Base-by-base conservation (phyloP, 805 yeast species). In the Candida insectalens region DNA sequence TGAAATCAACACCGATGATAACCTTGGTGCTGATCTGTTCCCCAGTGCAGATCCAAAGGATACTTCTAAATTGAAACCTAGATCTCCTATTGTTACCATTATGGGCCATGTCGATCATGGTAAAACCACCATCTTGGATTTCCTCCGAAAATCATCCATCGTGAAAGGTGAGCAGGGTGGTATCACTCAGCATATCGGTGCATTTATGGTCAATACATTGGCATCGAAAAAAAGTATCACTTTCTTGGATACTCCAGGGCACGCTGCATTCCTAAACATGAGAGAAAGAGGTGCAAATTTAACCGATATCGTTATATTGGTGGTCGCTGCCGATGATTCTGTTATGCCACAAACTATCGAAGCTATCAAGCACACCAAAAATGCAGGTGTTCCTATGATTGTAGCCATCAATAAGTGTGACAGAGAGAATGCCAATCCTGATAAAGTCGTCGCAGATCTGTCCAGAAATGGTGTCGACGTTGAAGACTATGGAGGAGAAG, bases 91-190 rank as follows among this genome's bases (percentile, higher is more conserved):
- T 17, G 96, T 92, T 4, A 88, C 98, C 0, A 83, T 92, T 34
- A 92, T 92, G 97, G 98, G 98, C 3, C 98, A 92, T 55, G 98
- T 92, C 20, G 98, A 92, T 57, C 98, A 92, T 51, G 98, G 98
- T 2, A 92, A 92, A 54, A 92, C 98, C 2, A 89, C 98, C 0
- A 78, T 92, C 39, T 67, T 92, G 36, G 98, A 92, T 55, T 74
- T 76, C 49, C 62, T 92, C 47, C 67, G 97, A 29, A 85, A 83
- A 44, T 81, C 95, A 0, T 74, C 88, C 0, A 74, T 92, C 6
- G 97, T 80, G 0, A 73, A 74, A 20, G 71, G 77, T 27, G 98
- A 92, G 53, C 83, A 77, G 54, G 98, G 98, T 35, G 97, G 98
- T 14, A 92, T 92, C 33, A 92, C 98, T 0, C 98, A 92, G 55